Base-by-base conservation (phyloP, 192 early-diverging fungal species). In the Backusella tuberculispora region DNA sequence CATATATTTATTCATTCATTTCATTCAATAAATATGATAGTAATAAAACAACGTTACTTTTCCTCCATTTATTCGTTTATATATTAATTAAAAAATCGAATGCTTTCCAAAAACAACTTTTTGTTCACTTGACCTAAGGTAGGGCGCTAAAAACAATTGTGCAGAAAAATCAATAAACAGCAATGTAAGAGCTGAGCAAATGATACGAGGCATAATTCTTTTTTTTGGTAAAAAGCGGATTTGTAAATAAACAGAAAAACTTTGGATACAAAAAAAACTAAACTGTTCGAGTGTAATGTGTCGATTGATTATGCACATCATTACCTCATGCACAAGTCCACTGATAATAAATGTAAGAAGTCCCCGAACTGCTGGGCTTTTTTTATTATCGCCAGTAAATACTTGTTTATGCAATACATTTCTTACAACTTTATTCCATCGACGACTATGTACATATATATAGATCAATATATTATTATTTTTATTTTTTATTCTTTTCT, bases 241-340 rank as follows among this genome's bases (percentile, higher is more conserved):
- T 53, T 53, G 48, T 19, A 53, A 53, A 53, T n/a, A 53, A 9
- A 53, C 19, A 53, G 19, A 53, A 9, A 53, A 1, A 50, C 14
- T 50, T 50, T 50, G 47, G 7, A 50, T 50, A 50, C n/a, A 50
- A 56, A 56, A 56, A 56, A 56, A 56, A 17, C 53, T 24, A 12
- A 56, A 24, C 53, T 56, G 53, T 1, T 56, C 21, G 4, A 56
- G 13, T 12, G 8, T 56, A 24, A 56, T 24, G 0, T 24, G 53
- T 3, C 53, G 53, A 12, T 56, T 56, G 8, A 24, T 56, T 12
- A 56, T 56, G 21, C 19, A 12, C 53, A 26, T 13, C 19, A 24
- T 26, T 12, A 10, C 19, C 1, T 56, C 53, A 56, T 56, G 53
- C 12, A 26, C 19, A 56, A 56, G 9, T 56, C 53, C 53, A 24